phyloP scores from a whole-genome alignment of 108 stramenopile genomes.

The Pseudonitzschia delicatissima region DNA sequence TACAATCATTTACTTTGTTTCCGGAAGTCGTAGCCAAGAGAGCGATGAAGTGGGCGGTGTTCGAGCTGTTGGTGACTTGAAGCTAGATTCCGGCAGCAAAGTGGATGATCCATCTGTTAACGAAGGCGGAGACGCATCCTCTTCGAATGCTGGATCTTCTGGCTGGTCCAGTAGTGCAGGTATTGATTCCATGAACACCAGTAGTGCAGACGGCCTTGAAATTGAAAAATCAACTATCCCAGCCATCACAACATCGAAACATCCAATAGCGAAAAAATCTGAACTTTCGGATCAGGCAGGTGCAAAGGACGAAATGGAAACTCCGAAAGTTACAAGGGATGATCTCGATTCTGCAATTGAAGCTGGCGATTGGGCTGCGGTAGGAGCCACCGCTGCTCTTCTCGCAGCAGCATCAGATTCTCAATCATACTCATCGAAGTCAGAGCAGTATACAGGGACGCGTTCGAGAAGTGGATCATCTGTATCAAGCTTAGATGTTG shows the following conservation, averaged over 20 bases:
- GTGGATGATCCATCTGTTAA: conserved; percentile 9
- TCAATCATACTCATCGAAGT: conserved; percentile 53
- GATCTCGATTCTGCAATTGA: conserved; percentile 79
- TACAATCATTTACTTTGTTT: conserved; percentile 16
- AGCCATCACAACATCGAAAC: conserved; percentile 3
- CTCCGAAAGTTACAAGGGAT: conserved; percentile 25
- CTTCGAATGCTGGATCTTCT: conserved; percentile 44
- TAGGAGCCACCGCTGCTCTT: conserved; percentile 80
- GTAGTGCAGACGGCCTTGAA: conserved; percentile 46
- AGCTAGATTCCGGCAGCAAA: neutral
- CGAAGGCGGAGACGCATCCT: conserved; percentile 21
- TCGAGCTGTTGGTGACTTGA: neutral
- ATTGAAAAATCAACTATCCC: conserved; percentile 2
- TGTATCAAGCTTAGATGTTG: conserved; percentile 41
- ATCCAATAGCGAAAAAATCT: neutral
- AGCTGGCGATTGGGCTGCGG: conserved; percentile 86
- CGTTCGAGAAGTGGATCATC: conserved; percentile 22
- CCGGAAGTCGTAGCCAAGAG: conserved; percentile 3
- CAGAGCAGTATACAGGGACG: conserved; percentile 19
- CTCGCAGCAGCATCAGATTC: conserved; percentile 76
- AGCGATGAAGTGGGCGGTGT: conserved; percentile 28
- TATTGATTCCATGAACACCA: conserved; percentile 52
- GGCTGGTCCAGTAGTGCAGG: conserved; percentile 61
- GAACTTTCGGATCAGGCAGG: neutral
- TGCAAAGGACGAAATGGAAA: neutral